phyloP scores from a whole-genome alignment of 75 land plant species.

The Cryptomeria japonica region DNA sequence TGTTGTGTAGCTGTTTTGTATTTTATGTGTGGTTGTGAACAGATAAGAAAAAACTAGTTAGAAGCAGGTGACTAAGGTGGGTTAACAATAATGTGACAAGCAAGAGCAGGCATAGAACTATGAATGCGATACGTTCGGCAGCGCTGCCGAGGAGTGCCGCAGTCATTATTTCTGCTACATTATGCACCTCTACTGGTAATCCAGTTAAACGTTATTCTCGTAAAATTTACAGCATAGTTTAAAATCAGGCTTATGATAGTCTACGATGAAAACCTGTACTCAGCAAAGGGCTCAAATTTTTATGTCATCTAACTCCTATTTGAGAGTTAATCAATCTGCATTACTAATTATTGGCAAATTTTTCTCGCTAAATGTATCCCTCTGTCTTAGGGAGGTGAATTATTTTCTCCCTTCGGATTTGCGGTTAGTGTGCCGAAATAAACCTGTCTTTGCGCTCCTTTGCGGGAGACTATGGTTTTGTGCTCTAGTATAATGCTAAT shows the following conservation, averaged over 20 bases:
- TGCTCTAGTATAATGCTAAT: background rate
- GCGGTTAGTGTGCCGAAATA: background rate
- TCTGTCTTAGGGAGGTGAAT: background rate
- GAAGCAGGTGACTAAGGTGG: background rate
- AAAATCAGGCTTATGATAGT: too few relatives aligned
- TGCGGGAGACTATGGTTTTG: background rate
- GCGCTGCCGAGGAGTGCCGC: background rate
- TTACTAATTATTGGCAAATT: too few relatives aligned
- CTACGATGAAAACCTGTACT: background rate
- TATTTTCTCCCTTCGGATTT: background rate
- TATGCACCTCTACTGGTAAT: background rate
- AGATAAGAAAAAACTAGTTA: background rate
- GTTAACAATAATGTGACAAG: background rate
- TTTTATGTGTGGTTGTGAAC: background rate
- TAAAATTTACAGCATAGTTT: background rate
- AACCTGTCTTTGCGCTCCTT: background rate
- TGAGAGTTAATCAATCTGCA: too few relatives aligned
- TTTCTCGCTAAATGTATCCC: too few relatives aligned
- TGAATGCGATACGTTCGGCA: background rate
- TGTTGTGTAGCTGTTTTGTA: too few relatives aligned
- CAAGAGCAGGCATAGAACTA: background rate
- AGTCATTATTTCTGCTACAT: background rate
- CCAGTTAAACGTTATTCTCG: background rate
- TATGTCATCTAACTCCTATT: too few relatives aligned
- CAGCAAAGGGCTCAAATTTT: too few relatives aligned